A percentile compares a stretch with the other conserved stretches of the same genome.
phyloP scores from a whole-genome alignment of 73 alveolate genomes.

The Urostyla sp. region DNA sequence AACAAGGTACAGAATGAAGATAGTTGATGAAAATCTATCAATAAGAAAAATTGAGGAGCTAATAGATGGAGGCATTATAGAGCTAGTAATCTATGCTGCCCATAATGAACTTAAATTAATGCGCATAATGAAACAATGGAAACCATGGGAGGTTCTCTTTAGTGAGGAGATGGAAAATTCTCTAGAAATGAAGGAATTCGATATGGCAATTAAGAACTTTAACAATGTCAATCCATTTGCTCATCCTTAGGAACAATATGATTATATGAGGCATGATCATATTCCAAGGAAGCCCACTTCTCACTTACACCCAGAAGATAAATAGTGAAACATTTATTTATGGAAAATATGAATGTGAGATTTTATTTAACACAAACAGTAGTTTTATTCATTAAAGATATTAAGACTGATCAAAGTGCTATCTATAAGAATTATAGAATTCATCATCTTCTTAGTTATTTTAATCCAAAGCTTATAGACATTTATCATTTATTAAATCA shows the following conservation, averaged over 20 bases:
- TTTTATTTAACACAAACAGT: too few species aligned
- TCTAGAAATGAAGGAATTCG: neutral
- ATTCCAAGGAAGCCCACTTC: neutral
- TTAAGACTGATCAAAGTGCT: too few species aligned
- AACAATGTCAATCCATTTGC: neutral
- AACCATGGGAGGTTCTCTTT: constrained; percentile 61
- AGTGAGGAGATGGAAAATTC: constrained; percentile 31
- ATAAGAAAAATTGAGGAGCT: constrained; percentile 57
- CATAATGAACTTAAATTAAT: constrained; percentile 65
- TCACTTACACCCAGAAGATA: neutral
- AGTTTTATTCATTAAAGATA: too few species aligned
- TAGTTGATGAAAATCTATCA: constrained; percentile 51
- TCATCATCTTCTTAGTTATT: too few species aligned
- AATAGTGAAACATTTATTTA: too few species aligned
- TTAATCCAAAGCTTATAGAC: too few species aligned
- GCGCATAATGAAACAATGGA: constrained; percentile 58
- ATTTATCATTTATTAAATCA: too few species aligned
- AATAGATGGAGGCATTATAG: constrained; percentile 58
- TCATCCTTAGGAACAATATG: constrained; percentile 7
- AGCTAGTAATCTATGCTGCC: constrained; percentile 61
- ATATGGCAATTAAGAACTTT: neutral
- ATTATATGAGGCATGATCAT: constrained; percentile 10
- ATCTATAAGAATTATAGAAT: too few species aligned
- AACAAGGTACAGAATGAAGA: constrained; percentile 66
- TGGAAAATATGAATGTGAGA: too few species aligned